A percentile compares a stretch with the other conserved stretches of the same genome.
phyloP scores from a whole-genome alignment of 257 asterid genomes.

The Paulownia fortunei region DNA sequence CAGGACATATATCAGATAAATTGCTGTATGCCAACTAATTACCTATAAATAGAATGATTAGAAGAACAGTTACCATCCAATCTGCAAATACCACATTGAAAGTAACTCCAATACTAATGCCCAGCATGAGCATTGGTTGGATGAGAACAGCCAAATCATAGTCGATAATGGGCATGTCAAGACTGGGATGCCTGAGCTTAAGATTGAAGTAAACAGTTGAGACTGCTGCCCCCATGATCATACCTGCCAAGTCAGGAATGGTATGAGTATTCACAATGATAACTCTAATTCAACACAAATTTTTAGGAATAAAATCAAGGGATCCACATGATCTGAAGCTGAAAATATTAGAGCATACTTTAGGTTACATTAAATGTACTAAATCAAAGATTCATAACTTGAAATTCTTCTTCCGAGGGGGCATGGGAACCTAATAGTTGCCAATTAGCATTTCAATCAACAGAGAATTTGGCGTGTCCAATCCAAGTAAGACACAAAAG shows the following conservation, averaged over 20 bases:
- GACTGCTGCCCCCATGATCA: slow-evolving; percentile 97
- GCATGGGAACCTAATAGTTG: no score
- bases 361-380: no score
- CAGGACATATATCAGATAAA: slow-evolving; percentile 1
- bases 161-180: slow-evolving; percentile 93
- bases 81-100: slow-evolving; percentile 94
- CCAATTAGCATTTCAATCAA: no score
- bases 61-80: slow-evolving; percentile 98
- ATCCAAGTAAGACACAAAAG: slow-evolving; percentile 2
- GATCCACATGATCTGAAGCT: no score
- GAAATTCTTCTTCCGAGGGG: no score
- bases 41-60: slow-evolving; percentile 88
- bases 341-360: no score
- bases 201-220: slow-evolving; percentile 95
- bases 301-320: no score
- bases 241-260: slow-evolving; percentile 71
- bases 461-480: not conserved
- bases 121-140: slow-evolving; percentile 98
- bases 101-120: slow-evolving; percentile 94
- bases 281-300: no score
- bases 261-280: no score
- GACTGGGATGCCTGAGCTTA: slow-evolving; percentile 86
- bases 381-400: no score
- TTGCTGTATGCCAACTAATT: slow-evolving; percentile 23
- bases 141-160: slow-evolving; percentile 95